phyloP scores from a whole-genome alignment of 169 alveolate species.

The Plasmodium fragile region DNA sequence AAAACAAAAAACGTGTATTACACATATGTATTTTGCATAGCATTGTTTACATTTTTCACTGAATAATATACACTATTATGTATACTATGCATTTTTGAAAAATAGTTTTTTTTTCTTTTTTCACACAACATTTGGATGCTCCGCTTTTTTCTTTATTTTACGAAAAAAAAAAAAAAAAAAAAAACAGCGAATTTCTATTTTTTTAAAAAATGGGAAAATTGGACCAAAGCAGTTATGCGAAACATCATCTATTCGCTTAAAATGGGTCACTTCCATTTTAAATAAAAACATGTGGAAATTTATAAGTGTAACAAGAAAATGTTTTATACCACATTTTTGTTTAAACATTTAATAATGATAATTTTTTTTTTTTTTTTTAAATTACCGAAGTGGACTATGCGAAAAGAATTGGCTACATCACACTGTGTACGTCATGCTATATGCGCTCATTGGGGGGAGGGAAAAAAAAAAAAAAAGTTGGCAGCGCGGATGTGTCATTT shows the following conservation, averaged over 20 bases:
- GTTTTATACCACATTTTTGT: background rate
- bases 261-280: background rate
- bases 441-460: background rate
- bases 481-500: background rate
- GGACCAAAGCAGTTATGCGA: slow-evolving; percentile 9
- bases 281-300: background rate
- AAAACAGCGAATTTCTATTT: background rate
- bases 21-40: slow-evolving; percentile 7
- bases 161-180: background rate
- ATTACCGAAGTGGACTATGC: slow-evolving; percentile 4
- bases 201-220: slow-evolving; percentile 33
- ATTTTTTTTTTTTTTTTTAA: background rate
- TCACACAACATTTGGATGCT: background rate
- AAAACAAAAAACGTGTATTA: background rate
- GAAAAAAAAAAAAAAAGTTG: background rate
- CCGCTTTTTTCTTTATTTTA: background rate
- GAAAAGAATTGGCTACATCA: slow-evolving; percentile 17
- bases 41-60: slow-evolving; percentile 3
- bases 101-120: background rate
- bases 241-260: background rate
- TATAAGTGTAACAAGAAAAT: background rate
- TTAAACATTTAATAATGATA: background rate
- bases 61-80: slow-evolving; percentile 16
- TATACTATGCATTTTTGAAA: background rate
- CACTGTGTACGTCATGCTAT: background rate